Conservation (phyloP, 2,329 filamentous ascomycete genomes). For the Colletotrichum tofieldiae region DNA sequence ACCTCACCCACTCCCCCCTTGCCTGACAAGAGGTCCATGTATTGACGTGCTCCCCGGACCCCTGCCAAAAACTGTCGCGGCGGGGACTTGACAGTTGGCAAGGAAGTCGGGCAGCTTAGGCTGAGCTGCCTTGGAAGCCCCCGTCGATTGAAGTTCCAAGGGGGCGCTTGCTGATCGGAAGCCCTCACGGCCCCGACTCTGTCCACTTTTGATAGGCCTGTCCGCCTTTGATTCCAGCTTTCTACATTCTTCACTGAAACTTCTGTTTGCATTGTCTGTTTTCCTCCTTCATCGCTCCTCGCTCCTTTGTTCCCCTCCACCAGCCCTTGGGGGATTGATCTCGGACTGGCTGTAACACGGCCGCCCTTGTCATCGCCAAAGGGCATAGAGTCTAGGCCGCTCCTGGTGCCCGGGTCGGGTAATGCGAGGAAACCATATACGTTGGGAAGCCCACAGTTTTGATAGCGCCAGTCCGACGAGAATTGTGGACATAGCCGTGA, state of each 20-base stretch:
- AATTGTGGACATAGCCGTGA: neutral
- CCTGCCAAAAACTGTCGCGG: neutral
- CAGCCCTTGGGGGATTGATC: neutral
- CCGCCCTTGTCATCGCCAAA: neutral
- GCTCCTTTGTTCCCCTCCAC: neutral
- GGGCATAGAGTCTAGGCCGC: neutral
- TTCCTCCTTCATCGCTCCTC: neutral
- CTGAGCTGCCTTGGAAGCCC: neutral
- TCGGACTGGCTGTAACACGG: neutral
- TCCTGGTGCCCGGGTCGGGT: neutral
- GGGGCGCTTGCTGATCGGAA: neutral
- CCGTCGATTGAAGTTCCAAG: neutral
- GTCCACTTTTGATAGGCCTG: neutral
- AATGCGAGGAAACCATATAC: neutral
- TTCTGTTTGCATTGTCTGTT: neutral
- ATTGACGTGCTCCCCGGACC: too few species aligned
- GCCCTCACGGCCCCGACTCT: neutral
- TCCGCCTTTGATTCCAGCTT: neutral
- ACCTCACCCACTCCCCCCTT: neutral
- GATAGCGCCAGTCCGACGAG: neutral
- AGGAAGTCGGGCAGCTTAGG: neutral
- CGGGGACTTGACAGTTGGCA: neutral
- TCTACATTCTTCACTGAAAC: neutral
- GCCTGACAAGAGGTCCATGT: neutral
- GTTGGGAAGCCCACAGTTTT: neutral